A percentile compares a stretch with the other conserved stretches of the same genome.
Conservation (phyloP, 768 basidiomycete genomes). For the Lactarius quietus region DNA sequence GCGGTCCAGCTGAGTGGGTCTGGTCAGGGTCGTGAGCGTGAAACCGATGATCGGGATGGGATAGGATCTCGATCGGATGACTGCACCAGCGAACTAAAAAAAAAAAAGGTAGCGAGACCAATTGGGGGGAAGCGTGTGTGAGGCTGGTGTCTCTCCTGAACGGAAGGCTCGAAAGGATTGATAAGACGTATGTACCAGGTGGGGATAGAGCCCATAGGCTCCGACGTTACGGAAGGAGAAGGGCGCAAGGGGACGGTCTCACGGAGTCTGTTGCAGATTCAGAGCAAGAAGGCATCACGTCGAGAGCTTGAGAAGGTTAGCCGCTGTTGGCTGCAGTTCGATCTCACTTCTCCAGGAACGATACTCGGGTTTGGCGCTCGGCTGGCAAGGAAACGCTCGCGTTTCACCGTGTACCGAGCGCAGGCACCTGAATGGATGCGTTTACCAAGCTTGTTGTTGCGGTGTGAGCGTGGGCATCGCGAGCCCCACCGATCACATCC, state of each 20-base stretch:
- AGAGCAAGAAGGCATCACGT: slow-evolving; percentile 15
- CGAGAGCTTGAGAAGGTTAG: slow-evolving; percentile 24
- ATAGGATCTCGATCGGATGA: slow-evolving; percentile 24
- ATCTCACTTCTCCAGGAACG: slow-evolving; percentile 24
- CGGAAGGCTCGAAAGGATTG: slow-evolving; percentile 15
- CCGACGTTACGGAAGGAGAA: slow-evolving; percentile 25
- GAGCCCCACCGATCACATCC: slow-evolving; percentile 17
- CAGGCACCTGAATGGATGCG: neutral
- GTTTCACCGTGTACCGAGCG: slow-evolving; percentile 19
- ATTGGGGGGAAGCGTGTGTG: slow-evolving; percentile 17
- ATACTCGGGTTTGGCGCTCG: slow-evolving; percentile 22
- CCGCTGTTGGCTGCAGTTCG: slow-evolving; percentile 22
- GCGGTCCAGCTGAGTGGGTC: slow-evolving; percentile 20
- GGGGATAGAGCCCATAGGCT: slow-evolving; percentile 23
- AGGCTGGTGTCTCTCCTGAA: slow-evolving; percentile 11
- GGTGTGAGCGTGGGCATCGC: slow-evolving; percentile 9
- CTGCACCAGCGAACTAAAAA: slow-evolving; percentile 15
- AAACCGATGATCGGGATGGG: slow-evolving; percentile 28
- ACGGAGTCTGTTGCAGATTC: slow-evolving; percentile 23
- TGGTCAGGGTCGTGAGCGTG: slow-evolving; percentile 17
- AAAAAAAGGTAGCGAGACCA: slow-evolving; percentile 15
- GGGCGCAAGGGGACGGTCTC: slow-evolving; percentile 23
- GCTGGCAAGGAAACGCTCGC: slow-evolving; percentile 25
- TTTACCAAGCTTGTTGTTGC: slow-evolving; percentile 11
- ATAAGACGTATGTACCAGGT: slow-evolving; percentile 21